Percentiles rank a stretch among this genome's conserved stretches.
phyloP scores from a whole-genome alignment of 1,284 basidiomycete genomes.

The Coniophora puteana region DNA sequence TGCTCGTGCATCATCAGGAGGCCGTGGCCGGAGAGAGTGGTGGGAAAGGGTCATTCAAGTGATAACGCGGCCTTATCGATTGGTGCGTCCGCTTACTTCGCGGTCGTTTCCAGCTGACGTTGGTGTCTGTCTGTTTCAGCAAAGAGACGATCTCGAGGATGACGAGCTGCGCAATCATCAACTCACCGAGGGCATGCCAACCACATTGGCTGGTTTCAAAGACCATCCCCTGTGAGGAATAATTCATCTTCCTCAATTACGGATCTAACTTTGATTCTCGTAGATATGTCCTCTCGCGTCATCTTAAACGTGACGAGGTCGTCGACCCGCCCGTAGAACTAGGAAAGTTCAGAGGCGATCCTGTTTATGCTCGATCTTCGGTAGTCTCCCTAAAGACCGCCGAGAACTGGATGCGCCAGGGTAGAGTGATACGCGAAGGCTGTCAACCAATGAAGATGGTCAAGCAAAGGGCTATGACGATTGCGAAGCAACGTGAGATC shows the following conservation, averaged over 20 bases:
- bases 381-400: slow-evolving; percentile 85
- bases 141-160: slow-evolving; percentile 92
- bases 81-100: slow-evolving; percentile 49
- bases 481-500: slow-evolving; percentile 79
- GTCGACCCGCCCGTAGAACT: slow-evolving; percentile 83
- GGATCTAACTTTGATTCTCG: slow-evolving; percentile 7
- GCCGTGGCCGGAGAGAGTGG: slow-evolving; percentile 76
- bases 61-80: slow-evolving; percentile 71
- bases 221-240: slow-evolving; percentile 91
- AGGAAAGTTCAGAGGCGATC: slow-evolving; percentile 90
- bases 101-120: slow-evolving; percentile 8
- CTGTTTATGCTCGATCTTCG: slow-evolving; percentile 86
- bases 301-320: slow-evolving; percentile 87
- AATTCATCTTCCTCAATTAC: slow-evolving; percentile 21
- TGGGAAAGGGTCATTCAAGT: slow-evolving; percentile 71
- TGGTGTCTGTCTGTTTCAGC: slow-evolving; percentile 39
- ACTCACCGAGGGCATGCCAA: slow-evolving; percentile 92
- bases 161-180: slow-evolving; percentile 84
- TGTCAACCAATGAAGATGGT: slow-evolving; percentile 89
- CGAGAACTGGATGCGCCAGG: slow-evolving; percentile 94
- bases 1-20: slow-evolving; percentile 39
- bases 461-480: slow-evolving; percentile 83
- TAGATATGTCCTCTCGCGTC: slow-evolving; percentile 87
- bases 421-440: slow-evolving; percentile 70
- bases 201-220: slow-evolving; percentile 89